Conservation (phyloP, 2,329 filamentous ascomycete genomes). For the Neobulgaria alba region DNA sequence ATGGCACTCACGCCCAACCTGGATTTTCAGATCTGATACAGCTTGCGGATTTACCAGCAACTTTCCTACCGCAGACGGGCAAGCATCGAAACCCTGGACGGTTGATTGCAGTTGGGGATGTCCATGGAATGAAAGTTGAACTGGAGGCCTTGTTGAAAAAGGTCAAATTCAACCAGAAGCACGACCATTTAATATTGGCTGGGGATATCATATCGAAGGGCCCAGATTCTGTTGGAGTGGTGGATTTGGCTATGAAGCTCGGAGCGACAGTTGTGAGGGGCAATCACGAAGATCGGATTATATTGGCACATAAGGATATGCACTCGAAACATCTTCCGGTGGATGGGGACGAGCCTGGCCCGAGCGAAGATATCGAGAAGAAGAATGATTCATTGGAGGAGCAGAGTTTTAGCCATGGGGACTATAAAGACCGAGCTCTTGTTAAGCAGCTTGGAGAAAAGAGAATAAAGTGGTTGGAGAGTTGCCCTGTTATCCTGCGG, state of each 20-base stretch:
- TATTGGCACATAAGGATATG: slow-evolving; percentile 51
- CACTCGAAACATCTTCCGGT: slow-evolving; percentile 23
- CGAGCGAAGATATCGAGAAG: slow-evolving; percentile 24
- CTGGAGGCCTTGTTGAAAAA: slow-evolving; percentile 58
- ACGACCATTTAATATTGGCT: slow-evolving; percentile 67
- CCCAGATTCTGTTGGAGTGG: slow-evolving; percentile 69
- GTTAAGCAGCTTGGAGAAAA: slow-evolving; percentile 29
- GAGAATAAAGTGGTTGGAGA: slow-evolving; percentile 61
- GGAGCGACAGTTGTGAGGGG: slow-evolving; percentile 78
- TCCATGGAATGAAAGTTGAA: slow-evolving; percentile 75
- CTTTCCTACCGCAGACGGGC: slow-evolving; percentile 24
- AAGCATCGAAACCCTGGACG: slow-evolving; percentile 40
- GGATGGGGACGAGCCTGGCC: slow-evolving; percentile 15
- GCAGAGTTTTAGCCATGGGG: slow-evolving; percentile 20
- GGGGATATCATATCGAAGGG: slow-evolving; percentile 84
- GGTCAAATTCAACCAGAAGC: slow-evolving; percentile 49
- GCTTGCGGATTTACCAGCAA: slow-evolving; percentile 22
- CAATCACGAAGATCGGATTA: slow-evolving; percentile 82
- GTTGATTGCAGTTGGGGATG: slow-evolving; percentile 79
- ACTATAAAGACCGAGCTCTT: slow-evolving; percentile 24
- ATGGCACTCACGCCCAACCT: slow-evolving; percentile 16
- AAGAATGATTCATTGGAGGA: slow-evolving; percentile 21
- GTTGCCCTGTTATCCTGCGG: slow-evolving; percentile 69
- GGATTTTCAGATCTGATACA: slow-evolving; percentile 22
- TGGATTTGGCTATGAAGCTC: slow-evolving; percentile 64